Percentiles rank a stretch among this genome's conserved stretches.
Evolutionary conservation across 768 basidiomycete genomes (phyloP).

Genomic region (Heimioporus sp.): DNA sequence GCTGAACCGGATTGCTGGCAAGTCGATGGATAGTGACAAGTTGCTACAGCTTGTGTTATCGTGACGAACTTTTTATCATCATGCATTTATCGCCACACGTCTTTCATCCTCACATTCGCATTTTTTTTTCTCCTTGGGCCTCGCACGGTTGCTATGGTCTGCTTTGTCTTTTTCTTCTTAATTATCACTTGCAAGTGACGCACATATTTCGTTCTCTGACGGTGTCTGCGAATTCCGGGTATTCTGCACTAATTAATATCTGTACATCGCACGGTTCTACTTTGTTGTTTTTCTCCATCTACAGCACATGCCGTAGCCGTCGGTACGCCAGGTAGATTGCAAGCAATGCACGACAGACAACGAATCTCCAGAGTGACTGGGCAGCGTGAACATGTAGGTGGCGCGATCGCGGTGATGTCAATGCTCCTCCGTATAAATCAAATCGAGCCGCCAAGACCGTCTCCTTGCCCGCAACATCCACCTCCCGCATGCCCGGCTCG

Average conservation of each 20-base stretch:
- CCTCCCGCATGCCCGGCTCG: constrained; percentile 4
- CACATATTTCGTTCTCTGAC: constrained; percentile 22
- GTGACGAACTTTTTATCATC: constrained; percentile 9
- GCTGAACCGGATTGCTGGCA: constrained; percentile 53
- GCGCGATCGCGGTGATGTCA: neutral
- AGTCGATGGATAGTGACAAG: constrained; percentile 58
- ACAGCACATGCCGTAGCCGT: constrained; percentile 25
- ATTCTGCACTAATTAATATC: constrained; percentile 31
- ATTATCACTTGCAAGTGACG: constrained; percentile 7
- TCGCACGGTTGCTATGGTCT: constrained; percentile 10
- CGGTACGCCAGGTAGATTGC: constrained; percentile 21
- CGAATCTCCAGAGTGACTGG: neutral
- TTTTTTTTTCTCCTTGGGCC: constrained; percentile 8
- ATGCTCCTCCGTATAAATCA: neutral
- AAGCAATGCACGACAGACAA: constrained; percentile 21
- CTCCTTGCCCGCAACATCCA: too few species aligned
- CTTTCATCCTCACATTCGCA: constrained; percentile 13
- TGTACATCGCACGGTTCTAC: constrained; percentile 22
- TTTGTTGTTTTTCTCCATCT: constrained; percentile 18
- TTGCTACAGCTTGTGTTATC: constrained; percentile 58
- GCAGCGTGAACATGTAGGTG: too few species aligned
- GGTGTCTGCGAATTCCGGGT: constrained; percentile 24
- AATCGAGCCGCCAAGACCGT: neutral
- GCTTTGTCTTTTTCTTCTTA: neutral
- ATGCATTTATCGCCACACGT: constrained; percentile 10